Base-by-base conservation (phyloP, 192 early-diverging fungal genomes). In the Coemansia asiatica region DNA sequence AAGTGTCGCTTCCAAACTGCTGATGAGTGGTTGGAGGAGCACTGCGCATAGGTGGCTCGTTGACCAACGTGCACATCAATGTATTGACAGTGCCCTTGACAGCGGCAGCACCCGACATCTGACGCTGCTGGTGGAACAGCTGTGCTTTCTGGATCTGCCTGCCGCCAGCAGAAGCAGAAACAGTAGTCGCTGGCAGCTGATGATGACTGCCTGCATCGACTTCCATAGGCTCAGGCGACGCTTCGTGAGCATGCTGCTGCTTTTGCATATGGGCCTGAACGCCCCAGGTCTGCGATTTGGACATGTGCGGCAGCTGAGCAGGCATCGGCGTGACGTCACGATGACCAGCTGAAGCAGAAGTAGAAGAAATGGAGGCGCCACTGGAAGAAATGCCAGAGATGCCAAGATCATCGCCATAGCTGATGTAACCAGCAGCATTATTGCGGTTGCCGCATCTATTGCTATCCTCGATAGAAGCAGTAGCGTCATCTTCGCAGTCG, bases 51-150 rank as follows among this genome's bases (percentile, higher is more conserved):
- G 40, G 40, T 13, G 76, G 55, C 36, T 75, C 78, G 1, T 63
- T 56, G 4, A 68, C 78, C 56, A 81, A 31, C 5, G 78, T 66
- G 21, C 63, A 68, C 78, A 81, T 81, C 50, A 81, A 67, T 21
- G 73, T 75, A 23, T 81, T 81, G 59, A 75, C 66, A n/a, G 61
- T 72, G 33, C 72, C 78, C 49, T 74, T 75, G 50, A 66, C 31
- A 12, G 53, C 47, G 2, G 60, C 50, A n/a, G 64, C 46, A 10
- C 59, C 60, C n/a, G 64, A 56, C 40, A 66, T 44, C 13, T 38
- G 66, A 15, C 61, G 65, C 64, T 71, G 67, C 58, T 68, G 68
- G 62, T 68, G 77, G 44, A 79, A 64, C 18, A 69, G 64, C 72
- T 79, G 70, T 6, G 72, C 72, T 26, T 74, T 50, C 64, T 74